Conservation (phyloP, 31 red algal genomes). For the Odonthalia washingtoniensis region DNA sequence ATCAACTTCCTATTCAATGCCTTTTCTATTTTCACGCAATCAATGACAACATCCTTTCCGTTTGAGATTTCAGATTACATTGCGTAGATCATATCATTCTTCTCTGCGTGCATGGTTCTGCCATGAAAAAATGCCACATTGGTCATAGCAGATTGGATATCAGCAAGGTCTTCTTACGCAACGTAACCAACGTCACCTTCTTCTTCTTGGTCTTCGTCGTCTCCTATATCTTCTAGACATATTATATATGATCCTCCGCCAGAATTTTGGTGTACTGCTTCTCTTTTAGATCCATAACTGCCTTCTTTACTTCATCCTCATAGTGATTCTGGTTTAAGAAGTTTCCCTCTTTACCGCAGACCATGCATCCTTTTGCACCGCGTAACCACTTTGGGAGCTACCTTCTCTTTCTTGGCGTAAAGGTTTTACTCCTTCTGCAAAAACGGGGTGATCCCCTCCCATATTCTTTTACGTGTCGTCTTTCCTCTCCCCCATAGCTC, state of each 20-base stretch:
- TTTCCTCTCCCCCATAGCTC: not conserved
- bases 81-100: not conserved
- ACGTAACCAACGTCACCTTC: not conserved
- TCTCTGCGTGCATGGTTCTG: not conserved
- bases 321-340: not conserved
- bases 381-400: not conserved
- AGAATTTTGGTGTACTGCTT: not conserved
- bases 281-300: not conserved
- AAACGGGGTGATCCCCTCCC: not conserved
- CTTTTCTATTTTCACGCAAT: not conserved
- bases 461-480: no score
- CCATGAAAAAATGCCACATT: not conserved
- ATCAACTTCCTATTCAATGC: not conserved
- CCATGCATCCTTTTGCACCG: no score
- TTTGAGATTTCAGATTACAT: not conserved
- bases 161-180: not conserved
- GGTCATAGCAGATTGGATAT: not conserved
- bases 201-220: not conserved
- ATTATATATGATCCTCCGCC: not conserved
- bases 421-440: not conserved
- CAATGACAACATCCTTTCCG: not conserved
- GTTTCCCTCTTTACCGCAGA: not conserved
- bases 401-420: not conserved
- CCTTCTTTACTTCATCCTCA: not conserved
- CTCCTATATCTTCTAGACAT: not conserved